Percentiles rank a stretch among this genome's conserved stretches.
phyloP scores from a whole-genome alignment of 139 green algal species.

The Chlorella vulgaris region DNA sequence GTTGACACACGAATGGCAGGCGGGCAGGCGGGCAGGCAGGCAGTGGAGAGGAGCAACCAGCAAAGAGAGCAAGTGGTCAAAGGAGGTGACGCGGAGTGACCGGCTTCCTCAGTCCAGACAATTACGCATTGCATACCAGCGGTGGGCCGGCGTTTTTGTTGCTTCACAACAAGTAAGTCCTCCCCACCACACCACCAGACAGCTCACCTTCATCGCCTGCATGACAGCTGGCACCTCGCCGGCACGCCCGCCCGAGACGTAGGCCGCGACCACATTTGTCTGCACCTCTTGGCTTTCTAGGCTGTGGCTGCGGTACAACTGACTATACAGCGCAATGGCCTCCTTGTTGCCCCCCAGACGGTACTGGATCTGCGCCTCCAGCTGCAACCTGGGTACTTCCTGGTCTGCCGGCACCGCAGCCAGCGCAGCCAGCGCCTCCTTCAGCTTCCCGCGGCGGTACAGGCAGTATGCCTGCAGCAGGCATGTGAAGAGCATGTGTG shows the following conservation, averaged over 20 bases:
- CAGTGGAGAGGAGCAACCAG: too few relatives aligned
- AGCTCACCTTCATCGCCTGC: conserved; percentile 62
- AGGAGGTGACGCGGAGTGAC: too few relatives aligned
- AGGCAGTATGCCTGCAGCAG: conserved; percentile 83
- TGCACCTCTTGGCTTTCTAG: conserved; percentile 67
- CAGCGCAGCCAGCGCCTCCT: conserved; percentile 58
- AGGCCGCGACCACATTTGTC: conserved; percentile 87
- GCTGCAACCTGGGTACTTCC: conserved; percentile 60
- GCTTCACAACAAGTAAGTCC: too few relatives aligned
- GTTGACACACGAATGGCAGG: too few relatives aligned
- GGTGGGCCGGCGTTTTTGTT: too few relatives aligned
- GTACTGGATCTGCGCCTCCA: conserved; percentile 75
- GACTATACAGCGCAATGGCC: conserved; percentile 61
- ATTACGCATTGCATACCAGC: too few relatives aligned
- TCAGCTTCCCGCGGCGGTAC: conserved; percentile 72
- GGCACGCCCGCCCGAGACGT: conserved; percentile 68
- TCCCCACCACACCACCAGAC: background rate
- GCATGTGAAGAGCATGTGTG: background rate
- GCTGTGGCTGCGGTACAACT: conserved; percentile 63
- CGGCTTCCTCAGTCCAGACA: too few relatives aligned
- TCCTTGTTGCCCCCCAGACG: conserved; percentile 64
- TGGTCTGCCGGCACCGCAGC: conserved; percentile 12
- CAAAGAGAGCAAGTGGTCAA: too few relatives aligned
- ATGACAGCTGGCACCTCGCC: conserved; percentile 74
- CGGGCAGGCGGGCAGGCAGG: too few relatives aligned